Percentiles rank a stretch among this genome's conserved stretches.
phyloP scores from a whole-genome alignment of 768 basidiomycete species.

The Phanerochaete sordida region DNA sequence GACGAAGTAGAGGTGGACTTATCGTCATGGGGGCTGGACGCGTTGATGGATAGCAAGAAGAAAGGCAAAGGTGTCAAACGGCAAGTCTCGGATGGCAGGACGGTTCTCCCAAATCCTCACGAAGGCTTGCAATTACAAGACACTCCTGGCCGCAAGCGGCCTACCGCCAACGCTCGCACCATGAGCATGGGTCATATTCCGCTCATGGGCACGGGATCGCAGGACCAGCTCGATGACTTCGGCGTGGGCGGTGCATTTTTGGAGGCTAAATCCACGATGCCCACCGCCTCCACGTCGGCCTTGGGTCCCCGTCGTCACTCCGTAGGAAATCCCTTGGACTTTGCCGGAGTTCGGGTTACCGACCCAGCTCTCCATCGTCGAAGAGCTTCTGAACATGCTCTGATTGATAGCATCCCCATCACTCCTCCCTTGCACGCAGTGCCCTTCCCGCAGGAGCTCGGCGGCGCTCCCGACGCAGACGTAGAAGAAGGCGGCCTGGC shows the following conservation, averaged over 20 bases:
- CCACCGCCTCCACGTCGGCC: neutral
- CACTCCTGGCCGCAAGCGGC: constrained; percentile 4
- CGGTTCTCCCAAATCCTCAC: constrained; percentile 44
- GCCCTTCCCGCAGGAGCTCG: constrained; percentile 41
- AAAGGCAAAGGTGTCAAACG: constrained; percentile 26
- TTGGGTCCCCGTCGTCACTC: constrained; percentile 48
- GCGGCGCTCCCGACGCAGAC: constrained; percentile 41
- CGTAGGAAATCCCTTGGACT: constrained; percentile 53
- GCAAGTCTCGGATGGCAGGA: constrained; percentile 2
- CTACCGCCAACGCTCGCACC: constrained; percentile 38
- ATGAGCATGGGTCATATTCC: constrained; percentile 60
- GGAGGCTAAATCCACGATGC: constrained; percentile 30
- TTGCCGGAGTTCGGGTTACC: constrained; percentile 42
- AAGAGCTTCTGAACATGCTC: constrained; percentile 46
- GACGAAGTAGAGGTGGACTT: constrained; percentile 73
- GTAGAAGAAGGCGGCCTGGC: constrained; percentile 39
- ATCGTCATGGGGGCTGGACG: constrained; percentile 80
- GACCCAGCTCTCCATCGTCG: constrained; percentile 40
- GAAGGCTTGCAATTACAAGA: constrained; percentile 17
- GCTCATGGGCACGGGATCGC: neutral
- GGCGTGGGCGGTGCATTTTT: constrained; percentile 45
- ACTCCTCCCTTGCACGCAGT: constrained; percentile 45
- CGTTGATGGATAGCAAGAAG: constrained; percentile 42
- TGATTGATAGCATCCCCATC: constrained; percentile 40
- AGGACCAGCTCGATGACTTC: constrained; percentile 37